phyloP scores from a whole-genome alignment of 306 rosid genomes.

The Lathyrus aphaca region DNA sequence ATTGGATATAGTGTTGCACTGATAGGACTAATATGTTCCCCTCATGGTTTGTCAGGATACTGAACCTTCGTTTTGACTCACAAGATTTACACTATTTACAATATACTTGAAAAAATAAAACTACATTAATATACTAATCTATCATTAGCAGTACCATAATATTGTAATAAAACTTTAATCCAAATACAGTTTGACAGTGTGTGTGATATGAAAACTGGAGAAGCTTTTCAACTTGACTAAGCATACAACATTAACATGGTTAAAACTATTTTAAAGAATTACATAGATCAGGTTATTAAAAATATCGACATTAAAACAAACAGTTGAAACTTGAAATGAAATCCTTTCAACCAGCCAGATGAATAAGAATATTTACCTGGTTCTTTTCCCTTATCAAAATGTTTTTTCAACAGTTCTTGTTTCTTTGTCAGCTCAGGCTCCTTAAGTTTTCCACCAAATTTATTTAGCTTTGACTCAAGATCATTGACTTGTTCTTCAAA shows the following conservation, averaged over 20 bases:
- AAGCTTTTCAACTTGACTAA: conserved; percentile 20
- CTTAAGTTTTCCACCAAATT: conserved; percentile 31
- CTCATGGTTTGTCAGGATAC: not conserved
- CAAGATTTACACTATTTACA: conserved; percentile 10
- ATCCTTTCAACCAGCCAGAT: conserved; percentile 26
- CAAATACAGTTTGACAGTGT: not conserved
- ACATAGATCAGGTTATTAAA: not conserved
- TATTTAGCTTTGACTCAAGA: conserved; percentile 40
- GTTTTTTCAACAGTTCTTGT: conserved; percentile 23
- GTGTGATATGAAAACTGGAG: conserved; percentile 13
- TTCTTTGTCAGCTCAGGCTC: conserved; percentile 42
- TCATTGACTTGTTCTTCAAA: conserved; percentile 15
- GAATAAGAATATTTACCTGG: conserved; percentile 47
- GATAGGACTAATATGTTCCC: not conserved
- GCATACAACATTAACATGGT: conserved; percentile 11
- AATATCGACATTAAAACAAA: conserved; percentile 2
- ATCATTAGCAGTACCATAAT: not conserved
- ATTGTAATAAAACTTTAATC: not conserved
- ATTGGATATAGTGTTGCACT: not conserved
- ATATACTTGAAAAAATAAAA: not conserved
- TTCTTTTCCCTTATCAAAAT: conserved; percentile 24
- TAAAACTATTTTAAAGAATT: not conserved
- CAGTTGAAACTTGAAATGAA: conserved; percentile 1
- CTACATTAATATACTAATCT: not conserved
- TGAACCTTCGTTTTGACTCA: conserved; percentile 10